These are phyloP conservation scores for Kluyveromyces starmeri DNA, from an alignment of 805 yeast species.

Conservation along the genomic window DNA sequence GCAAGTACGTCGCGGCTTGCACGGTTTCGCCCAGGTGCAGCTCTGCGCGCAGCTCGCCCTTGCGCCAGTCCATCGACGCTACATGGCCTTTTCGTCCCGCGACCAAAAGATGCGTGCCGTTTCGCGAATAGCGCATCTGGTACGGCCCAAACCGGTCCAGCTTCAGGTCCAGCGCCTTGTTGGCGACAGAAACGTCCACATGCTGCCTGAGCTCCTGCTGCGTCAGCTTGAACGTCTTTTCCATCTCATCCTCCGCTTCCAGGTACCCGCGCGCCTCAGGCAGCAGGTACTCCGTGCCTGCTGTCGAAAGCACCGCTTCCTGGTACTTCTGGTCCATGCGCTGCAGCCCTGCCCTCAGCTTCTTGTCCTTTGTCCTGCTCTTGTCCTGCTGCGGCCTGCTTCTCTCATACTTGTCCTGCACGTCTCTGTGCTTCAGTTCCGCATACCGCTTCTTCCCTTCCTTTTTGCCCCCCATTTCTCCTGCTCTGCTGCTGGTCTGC, in stretches of 20 bases:
- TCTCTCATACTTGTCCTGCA: slow-evolving; percentile 29
- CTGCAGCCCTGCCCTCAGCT: slow-evolving; percentile 55
- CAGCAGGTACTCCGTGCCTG: slow-evolving; percentile 74
- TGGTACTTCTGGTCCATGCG: slow-evolving; percentile 62
- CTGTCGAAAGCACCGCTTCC: slow-evolving; percentile 75
- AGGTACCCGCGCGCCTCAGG: slow-evolving; percentile 80
- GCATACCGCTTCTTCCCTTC: not conserved
- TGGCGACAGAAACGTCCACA: slow-evolving; percentile 70
- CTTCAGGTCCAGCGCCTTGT: slow-evolving; percentile 65
- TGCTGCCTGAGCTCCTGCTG: slow-evolving; percentile 70
- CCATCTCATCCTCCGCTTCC: slow-evolving; percentile 91
- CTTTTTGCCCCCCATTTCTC: not conserved
- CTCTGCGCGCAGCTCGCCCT: slow-evolving; percentile 75
- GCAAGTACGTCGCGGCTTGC: slow-evolving; percentile 81
- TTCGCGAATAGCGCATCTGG: slow-evolving; percentile 67
- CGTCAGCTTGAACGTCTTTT: slow-evolving; percentile 74
- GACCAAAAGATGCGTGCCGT: slow-evolving; percentile 76
- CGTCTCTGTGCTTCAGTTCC: slow-evolving; percentile 18
- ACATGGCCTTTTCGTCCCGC: slow-evolving; percentile 93
- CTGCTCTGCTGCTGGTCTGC: no score
- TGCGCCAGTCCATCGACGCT: slow-evolving; percentile 93
- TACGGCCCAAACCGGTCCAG: slow-evolving; percentile 84
- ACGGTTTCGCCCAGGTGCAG: slow-evolving; percentile 82
- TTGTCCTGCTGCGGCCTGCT: slow-evolving; percentile 7
- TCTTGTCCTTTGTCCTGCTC: slow-evolving; percentile 42